Base-by-base conservation (phyloP, 208 protist genomes). In the Jaenimonas drosophilae region DNA sequence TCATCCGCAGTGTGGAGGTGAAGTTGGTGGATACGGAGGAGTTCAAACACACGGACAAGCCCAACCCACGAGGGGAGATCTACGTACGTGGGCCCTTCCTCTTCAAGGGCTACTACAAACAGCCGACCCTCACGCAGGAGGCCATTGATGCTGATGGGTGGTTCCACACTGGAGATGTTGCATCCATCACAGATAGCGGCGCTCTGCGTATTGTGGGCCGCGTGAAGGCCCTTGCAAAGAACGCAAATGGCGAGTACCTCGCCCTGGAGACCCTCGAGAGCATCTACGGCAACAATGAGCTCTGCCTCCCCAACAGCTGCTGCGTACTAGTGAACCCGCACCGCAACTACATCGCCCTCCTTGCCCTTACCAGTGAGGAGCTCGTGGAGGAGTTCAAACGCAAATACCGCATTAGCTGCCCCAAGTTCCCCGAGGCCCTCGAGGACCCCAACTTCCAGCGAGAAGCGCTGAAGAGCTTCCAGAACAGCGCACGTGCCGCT, bases 191-290 rank as follows among this genome's bases (percentile, higher is more conserved):
- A 11, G n/a, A 17, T n/a, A 70, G 73, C 45, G 81, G 82, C 24
- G 71, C 59, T 1, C 0, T 95, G 2, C 59, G 67, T 38, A 66
- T 96, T 16, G 64, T 96, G 1, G 91, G 87, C 11, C 78, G 91
- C 42, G 74, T 84, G 17, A 96, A 96, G 76, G 84, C 86, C 24
- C 64, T 96, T 17, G 84, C 79, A 33, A 96, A 96, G 69, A 84
- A 91, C 50, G 70, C 74, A 0, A 72, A 83, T 32, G 91, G 91
- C n/a, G 91, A 96, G 56, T 96, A 95, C 53, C 52, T 96, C 27
- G 82, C 88, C 12, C 41, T 92, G n/a, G 87, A 96, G 46, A 64
- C 46, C 21, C 60, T 96, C 0, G 82, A 91, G 49, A 54, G 60
- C 25, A 70, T 78, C 33, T 91, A 91, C 54, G 69, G 57, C 39